A percentile compares a stretch with the other conserved stretches of the same genome.
Evolutionary conservation across 805 yeast species (phyloP).

Genomic region (Candida peoriensis): DNA sequence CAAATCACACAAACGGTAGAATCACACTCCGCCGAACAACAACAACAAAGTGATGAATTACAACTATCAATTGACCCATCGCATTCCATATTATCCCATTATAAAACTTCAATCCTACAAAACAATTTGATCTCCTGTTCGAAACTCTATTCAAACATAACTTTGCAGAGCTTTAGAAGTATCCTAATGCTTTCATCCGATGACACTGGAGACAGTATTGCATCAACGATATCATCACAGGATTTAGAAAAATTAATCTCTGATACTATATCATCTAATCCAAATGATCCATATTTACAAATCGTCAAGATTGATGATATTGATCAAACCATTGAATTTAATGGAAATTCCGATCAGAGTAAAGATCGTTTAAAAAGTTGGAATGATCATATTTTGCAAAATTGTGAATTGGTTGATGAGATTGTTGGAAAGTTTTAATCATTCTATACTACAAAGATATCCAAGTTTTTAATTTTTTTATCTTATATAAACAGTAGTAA

Average conservation of each 20-base stretch:
- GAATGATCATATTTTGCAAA: constrained; percentile 20
- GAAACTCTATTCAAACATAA: constrained; percentile 12
- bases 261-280: constrained; percentile 4
- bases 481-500: no score
- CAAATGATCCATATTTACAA: constrained; percentile 7
- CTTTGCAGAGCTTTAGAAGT: constrained; percentile 10
- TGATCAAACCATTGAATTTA: constrained; percentile 14
- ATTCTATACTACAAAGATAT: no score
- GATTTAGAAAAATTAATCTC: background rate
- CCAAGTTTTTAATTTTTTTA: no score
- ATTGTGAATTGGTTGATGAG: constrained; percentile 18
- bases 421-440: constrained; percentile 12
- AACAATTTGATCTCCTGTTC: constrained; percentile 15
- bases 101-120: constrained; percentile 14
- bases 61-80: no score
- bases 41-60: constrained; percentile 1
- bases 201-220: constrained; percentile 7
- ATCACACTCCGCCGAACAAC: no score
- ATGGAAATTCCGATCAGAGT: background rate
- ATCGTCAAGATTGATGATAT: constrained; percentile 22
- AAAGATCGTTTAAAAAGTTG: constrained; percentile 12
- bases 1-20: no score
- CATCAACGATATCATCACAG: constrained; percentile 19
- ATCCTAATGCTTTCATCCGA: constrained; percentile 6
- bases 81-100: no score